Conservation (phyloP, 2,329 filamentous ascomycete genomes). For the Penicillium sp. region DNA sequence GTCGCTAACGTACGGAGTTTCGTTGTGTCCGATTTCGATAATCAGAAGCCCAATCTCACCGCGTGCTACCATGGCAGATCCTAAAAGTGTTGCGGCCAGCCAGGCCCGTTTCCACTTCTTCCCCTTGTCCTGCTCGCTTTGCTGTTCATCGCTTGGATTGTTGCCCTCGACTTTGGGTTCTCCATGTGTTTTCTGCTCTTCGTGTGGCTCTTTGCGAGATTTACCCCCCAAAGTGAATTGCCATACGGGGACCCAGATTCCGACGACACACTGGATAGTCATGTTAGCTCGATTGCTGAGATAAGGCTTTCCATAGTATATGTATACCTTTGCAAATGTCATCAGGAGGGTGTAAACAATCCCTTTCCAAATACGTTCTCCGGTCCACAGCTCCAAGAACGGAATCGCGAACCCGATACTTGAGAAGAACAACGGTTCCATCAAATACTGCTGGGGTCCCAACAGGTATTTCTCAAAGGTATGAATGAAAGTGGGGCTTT, state of each 20-base stretch:
- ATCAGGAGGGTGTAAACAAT: constrained; percentile 26
- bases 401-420: constrained; percentile 30
- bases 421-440: constrained; percentile 28
- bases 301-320: fast-evolving
- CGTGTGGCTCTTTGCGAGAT: background rate
- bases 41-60: constrained; percentile 29
- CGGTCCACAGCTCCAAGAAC: constrained; percentile 28
- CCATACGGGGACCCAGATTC: constrained; percentile 24
- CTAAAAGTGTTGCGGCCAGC: constrained; percentile 22
- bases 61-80: constrained; percentile 29
- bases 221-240: constrained; percentile 1
- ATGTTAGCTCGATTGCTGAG: background rate
- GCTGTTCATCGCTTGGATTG: background rate
- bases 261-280: constrained; percentile 20
- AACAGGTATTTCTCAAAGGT: constrained; percentile 35
- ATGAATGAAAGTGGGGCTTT: constrained; percentile 33
- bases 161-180: background rate
- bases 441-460: constrained; percentile 28
- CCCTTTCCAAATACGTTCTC: constrained; percentile 27
- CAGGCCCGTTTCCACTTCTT: constrained; percentile 10
- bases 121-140: background rate
- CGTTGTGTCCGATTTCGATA: constrained; percentile 27
- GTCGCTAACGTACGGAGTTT: constrained; percentile 36
- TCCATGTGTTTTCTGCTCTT: background rate
- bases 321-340: constrained; percentile 24